A percentile compares a stretch with the other conserved stretches of the same genome.
Evolutionary conservation across 257 asterid genomes (phyloP).

Genomic region (Ligustrum vulgare): DNA sequence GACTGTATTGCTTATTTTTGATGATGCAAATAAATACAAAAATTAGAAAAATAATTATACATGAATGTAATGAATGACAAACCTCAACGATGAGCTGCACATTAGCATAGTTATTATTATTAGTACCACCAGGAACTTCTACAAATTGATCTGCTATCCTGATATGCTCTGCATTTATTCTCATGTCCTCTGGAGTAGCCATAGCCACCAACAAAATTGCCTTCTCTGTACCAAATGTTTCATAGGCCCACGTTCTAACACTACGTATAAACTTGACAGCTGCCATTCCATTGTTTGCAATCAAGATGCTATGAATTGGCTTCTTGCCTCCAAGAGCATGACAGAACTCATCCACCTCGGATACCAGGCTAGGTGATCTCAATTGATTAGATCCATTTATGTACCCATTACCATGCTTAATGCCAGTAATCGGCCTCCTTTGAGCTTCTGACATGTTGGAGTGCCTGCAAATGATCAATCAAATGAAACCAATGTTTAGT

Average conservation of each 20-base stretch:
- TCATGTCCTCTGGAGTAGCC: constrained; percentile 99
- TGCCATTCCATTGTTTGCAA: constrained; percentile 99
- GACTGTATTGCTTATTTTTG: background rate
- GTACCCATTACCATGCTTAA: constrained; percentile 47
- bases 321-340: constrained; percentile 75
- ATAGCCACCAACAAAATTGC: constrained; percentile 94
- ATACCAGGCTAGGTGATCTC: constrained; percentile 53
- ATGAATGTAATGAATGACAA: constrained; percentile 25
- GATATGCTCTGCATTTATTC: constrained; percentile 97
- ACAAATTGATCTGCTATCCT: constrained; percentile 99
- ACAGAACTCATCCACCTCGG: constrained; percentile 84
- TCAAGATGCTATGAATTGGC: constrained; percentile 85
- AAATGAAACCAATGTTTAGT: background rate
- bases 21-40: constrained; percentile 13
- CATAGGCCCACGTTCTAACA: constrained; percentile 96
- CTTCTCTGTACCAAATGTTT: constrained; percentile 94
- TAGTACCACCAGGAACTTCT: constrained; percentile 99
- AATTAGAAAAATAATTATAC: constrained; percentile 11
- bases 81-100: constrained; percentile 99
- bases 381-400: constrained; percentile 55
- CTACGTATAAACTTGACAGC: constrained; percentile 98
- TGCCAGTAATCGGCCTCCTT: constrained; percentile 50
- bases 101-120: constrained; percentile 96
- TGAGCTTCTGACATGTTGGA: constrained; percentile 87
- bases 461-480: constrained; percentile 41